Conservation (phyloP, 768 basidiomycete genomes). For the Boletus vinaceobasis region DNA sequence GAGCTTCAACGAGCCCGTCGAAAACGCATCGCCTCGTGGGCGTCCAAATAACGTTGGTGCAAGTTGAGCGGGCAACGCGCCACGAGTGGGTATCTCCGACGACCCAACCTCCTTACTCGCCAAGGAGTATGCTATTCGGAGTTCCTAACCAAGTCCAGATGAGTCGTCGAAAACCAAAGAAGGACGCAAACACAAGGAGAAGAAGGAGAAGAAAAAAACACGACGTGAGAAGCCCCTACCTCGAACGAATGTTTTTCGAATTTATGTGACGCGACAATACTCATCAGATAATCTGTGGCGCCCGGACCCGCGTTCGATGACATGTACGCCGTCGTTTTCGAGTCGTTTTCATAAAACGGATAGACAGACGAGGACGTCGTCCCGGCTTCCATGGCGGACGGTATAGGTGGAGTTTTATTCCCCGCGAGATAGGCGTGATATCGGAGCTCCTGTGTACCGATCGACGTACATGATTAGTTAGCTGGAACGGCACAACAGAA, state of each 20-base stretch:
- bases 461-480: conserved; percentile 16
- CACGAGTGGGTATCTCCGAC: conserved; percentile 29
- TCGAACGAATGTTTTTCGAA: conserved; percentile 48
- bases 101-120: conserved; percentile 46
- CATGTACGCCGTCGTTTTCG: conserved; percentile 21
- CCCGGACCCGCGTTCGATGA: conserved; percentile 7
- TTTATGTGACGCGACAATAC: conserved; percentile 35
- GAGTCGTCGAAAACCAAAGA: background rate
- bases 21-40: conserved; percentile 32
- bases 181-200: background rate
- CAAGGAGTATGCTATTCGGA: conserved; percentile 45
- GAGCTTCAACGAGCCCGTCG: conserved; percentile 21
- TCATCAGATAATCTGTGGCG: conserved; percentile 33
- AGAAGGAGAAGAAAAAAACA: too few species aligned
- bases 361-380: background rate
- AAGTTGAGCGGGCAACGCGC: conserved; percentile 20
- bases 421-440: conserved; percentile 39
- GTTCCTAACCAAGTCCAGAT: conserved; percentile 38
- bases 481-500: background rate
- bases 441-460: conserved; percentile 41
- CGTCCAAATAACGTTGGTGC: conserved; percentile 27
- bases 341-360: conserved; percentile 27
- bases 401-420: conserved; percentile 24
- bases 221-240: conserved; percentile 27
- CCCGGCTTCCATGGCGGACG: conserved; percentile 2